Conservation (phyloP, 805 yeast species). For the Ogataea trehaloabstinens region DNA sequence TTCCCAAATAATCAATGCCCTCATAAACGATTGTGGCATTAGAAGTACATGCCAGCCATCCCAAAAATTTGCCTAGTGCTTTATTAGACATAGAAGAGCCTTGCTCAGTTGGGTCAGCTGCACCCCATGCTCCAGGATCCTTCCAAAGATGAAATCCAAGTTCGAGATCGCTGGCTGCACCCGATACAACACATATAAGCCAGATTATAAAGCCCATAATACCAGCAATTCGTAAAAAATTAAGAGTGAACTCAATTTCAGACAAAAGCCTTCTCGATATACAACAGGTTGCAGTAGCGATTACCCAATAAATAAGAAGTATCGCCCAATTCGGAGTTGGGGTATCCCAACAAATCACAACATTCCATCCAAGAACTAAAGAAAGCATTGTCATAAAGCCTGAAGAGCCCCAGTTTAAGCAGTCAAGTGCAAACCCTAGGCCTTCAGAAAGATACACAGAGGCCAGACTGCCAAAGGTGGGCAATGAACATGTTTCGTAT, state of each 20-base stretch:
- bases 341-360: background rate
- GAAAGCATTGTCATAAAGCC: constrained; percentile 1
- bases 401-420: constrained; percentile 1
- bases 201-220: background rate
- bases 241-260: background rate
- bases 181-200: background rate
- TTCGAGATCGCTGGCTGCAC: background rate
- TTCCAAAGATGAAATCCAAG: background rate
- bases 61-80: background rate
- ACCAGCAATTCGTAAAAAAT: background rate
- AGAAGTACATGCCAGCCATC: background rate
- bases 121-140: background rate
- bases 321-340: background rate
- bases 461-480: background rate
- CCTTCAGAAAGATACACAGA: background rate
- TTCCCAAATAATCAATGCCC: background rate
- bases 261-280: background rate
- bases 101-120: background rate
- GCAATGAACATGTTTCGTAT: background rate
- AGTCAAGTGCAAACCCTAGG: background rate
- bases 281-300: background rate
- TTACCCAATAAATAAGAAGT: background rate
- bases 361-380: background rate
- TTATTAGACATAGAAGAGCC: background rate
- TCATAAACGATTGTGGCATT: constrained; percentile 1